phyloP scores from a whole-genome alignment of 1,284 basidiomycete genomes.

The Singerocomus inundabilis region DNA sequence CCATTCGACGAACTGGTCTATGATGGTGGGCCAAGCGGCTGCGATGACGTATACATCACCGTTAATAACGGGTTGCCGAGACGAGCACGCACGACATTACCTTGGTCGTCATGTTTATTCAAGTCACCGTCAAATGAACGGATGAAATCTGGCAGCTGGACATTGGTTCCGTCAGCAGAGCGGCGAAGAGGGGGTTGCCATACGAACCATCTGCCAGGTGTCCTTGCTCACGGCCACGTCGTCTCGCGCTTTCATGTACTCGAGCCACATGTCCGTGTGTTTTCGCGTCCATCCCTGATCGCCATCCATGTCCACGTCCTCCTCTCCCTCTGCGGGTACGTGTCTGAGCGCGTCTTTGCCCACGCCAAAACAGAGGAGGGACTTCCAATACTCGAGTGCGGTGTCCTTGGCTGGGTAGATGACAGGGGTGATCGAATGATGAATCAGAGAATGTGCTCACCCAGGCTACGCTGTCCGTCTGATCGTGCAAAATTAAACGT shows the following conservation, averaged over 20 bases:
- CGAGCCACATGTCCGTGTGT: slow-evolving; percentile 82
- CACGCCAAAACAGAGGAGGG: slow-evolving; percentile 81
- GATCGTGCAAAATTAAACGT: slow-evolving; percentile 84
- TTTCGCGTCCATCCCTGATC: slow-evolving; percentile 64
- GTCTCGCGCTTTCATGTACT: slow-evolving; percentile 71
- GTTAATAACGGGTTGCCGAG: not conserved
- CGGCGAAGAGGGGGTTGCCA: not conserved
- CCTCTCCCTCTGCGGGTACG: slow-evolving; percentile 42
- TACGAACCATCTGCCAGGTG: slow-evolving; percentile 84
- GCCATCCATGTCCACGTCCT: slow-evolving; percentile 32
- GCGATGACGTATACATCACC: slow-evolving; percentile 10
- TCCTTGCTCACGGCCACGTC: slow-evolving; percentile 90
- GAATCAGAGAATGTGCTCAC: slow-evolving; percentile 37
- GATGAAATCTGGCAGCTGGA: slow-evolving; percentile 83
- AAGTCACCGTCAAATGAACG: slow-evolving; percentile 81
- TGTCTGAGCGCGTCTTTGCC: slow-evolving; percentile 66
- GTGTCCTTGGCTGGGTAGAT: slow-evolving; percentile 62
- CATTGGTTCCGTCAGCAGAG: slow-evolving; percentile 4
- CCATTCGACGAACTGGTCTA: slow-evolving; percentile 85
- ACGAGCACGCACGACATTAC: slow-evolving; percentile 39
- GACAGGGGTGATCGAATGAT: slow-evolving; percentile 1
- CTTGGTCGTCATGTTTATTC: slow-evolving; percentile 82
- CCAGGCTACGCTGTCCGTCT: slow-evolving; percentile 74
- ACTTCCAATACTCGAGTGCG: slow-evolving; percentile 82
- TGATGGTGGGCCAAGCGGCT: slow-evolving; percentile 88